Evolutionary conservation across 805 yeast species (phyloP).

Genomic region (Debaryomyces maramus): DNA sequence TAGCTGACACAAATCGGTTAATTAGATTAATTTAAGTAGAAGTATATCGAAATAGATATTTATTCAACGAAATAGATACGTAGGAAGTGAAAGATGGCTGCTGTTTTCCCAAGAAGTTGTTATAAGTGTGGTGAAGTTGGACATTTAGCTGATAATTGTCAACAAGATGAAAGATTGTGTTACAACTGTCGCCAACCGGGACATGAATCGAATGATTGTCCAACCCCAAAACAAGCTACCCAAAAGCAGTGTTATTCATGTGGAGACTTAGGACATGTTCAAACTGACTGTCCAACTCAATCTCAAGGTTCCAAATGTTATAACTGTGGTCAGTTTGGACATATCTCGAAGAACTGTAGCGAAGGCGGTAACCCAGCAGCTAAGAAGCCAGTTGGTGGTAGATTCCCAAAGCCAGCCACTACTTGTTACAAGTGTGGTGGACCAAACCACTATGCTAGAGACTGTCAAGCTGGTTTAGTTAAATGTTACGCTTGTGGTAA

Average conservation of each 20-base stretch:
- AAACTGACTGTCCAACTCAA: constrained; percentile 75
- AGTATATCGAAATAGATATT: background rate
- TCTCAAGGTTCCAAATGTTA: constrained; percentile 74
- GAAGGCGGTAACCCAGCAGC: constrained; percentile 22
- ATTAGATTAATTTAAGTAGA: background rate
- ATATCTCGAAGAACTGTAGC: constrained; percentile 77
- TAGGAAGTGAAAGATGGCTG: constrained; percentile 29
- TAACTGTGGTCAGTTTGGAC: constrained; percentile 60
- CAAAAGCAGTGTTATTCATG: constrained; percentile 92
- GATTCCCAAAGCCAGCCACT: constrained; percentile 36
- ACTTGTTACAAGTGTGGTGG: constrained; percentile 91
- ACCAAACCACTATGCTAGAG: constrained; percentile 90
- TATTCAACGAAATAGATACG: constrained; percentile 1
- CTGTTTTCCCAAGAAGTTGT: constrained; percentile 70
- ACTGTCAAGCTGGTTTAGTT: constrained; percentile 69
- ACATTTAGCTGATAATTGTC: constrained; percentile 86
- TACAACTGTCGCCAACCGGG: constrained; percentile 91
- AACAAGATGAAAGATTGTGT: constrained; percentile 81
- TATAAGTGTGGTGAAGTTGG: constrained; percentile 92
- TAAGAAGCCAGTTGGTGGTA: constrained; percentile 17
- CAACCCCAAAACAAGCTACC: constrained; percentile 81
- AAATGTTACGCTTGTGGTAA: constrained; percentile 94
- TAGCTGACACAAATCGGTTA: background rate
- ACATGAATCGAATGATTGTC: constrained; percentile 86
- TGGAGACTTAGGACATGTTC: constrained; percentile 87